Evolutionary conservation across 169 alveolate genomes (phyloP), one percentile per base, ranked within the genome.

Genomic region (Pseudocohnilembus persalinus): DNA sequence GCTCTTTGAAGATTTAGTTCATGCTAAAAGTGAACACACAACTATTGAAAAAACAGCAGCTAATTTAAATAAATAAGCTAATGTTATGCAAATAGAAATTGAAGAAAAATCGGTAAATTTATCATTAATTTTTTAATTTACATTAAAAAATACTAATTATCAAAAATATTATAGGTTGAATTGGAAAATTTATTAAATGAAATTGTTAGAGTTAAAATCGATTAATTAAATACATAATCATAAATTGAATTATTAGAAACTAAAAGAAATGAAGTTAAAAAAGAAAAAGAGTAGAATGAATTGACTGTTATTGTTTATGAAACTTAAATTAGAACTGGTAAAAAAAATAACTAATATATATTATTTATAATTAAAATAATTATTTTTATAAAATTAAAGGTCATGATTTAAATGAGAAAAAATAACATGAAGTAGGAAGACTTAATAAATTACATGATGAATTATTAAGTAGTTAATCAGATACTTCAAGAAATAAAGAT

Each of bases 401-500:
- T 20, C 98, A 95, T 85, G 96, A 94, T 76, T 92, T 92, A 73
- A 94, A 96, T 83, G 97, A 95, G 76, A 96, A 95, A 91, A 96
- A 96, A 85, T 97, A 97, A 90, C 95, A 91, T 78, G 95, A 91
- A 77, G 98, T 97, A 73, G 99, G 96, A 76, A 94, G 94, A 85
- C 89, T 97, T 73, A 97, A 96, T 92, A 96, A 94, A 84, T 92
- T 90, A 72, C 94, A 94, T 84, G 98, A 93, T 82, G 97, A 96
- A 75, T 85, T 95, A 72, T 92, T 91, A 32, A 90, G 94, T 63
- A 89, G 87, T 33, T 91, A 91, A 73, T 95, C 91, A 49, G 97
- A 94, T 64, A 95, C 91, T 80, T 90, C 94, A 77, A 89, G 96
- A 84, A 98, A 97, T 29, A 95, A 96, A 27, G 88, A 92, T 33